These are phyloP conservation scores for Arthrinium phaeospermum DNA, from an alignment of 2,329 filamentous ascomycete species.

Conservation along the genomic window DNA sequence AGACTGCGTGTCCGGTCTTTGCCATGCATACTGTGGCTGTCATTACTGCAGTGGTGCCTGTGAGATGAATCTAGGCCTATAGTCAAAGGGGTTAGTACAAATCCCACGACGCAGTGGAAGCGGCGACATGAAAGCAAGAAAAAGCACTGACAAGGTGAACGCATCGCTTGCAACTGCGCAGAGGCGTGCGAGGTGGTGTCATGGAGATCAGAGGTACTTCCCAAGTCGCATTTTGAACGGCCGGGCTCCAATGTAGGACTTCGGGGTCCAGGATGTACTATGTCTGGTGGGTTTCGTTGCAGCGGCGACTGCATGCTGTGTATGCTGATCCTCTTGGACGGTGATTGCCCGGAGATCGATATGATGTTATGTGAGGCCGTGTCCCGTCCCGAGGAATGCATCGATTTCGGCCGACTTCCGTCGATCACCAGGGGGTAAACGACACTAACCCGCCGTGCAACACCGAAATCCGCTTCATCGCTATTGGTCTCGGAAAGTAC, in stretches of 20 bases:
- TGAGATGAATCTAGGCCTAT: constrained; percentile 10
- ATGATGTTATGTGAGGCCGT: neutral
- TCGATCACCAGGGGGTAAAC: constrained; percentile 5
- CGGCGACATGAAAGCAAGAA: constrained; percentile 18
- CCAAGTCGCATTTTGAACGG: constrained; percentile 28
- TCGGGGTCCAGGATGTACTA: neutral
- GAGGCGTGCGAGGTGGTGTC: constrained; percentile 21
- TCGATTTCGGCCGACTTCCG: neutral
- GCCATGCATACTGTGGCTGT: neutral
- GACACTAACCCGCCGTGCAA: neutral
- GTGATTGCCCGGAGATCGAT: constrained; percentile 1
- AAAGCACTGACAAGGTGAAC: constrained; percentile 32
- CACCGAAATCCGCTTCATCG: constrained; percentile 9
- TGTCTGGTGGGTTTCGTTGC: constrained; percentile 25
- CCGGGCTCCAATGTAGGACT: constrained; percentile 24
- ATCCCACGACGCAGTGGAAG: neutral
- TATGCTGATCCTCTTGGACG: constrained; percentile 30
- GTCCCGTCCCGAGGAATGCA: neutral
- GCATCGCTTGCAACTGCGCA: constrained; percentile 24
- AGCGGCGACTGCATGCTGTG: constrained; percentile 28
- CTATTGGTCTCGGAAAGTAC: neutral
- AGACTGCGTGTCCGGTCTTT: constrained; percentile 32
- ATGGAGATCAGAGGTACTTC: constrained; percentile 30
- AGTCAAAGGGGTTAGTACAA: constrained; percentile 7
- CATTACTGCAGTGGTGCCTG: neutral